Percentiles rank a stretch among this genome's conserved stretches.
Conservation (phyloP, 768 basidiomycete genomes). For the Trametes villosa region DNA sequence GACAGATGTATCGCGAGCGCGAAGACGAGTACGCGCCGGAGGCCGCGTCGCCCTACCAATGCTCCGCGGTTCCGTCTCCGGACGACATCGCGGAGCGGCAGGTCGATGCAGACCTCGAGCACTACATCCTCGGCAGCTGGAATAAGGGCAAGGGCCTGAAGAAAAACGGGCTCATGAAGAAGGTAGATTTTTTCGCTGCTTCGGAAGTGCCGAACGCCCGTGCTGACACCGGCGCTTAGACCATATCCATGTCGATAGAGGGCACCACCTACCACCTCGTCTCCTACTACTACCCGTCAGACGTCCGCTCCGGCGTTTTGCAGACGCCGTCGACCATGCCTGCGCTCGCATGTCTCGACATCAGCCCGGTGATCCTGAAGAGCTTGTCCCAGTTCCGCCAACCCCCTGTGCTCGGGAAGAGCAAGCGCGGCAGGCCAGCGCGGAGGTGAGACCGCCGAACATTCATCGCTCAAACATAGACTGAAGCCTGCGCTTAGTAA, state of each 20-base stretch:
- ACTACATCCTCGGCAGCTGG: conserved; percentile 28
- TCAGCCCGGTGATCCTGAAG: conserved; percentile 13
- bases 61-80: conserved; percentile 9
- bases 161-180: conserved; percentile 29
- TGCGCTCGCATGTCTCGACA: conserved; percentile 9
- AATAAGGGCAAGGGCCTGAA: conserved; percentile 26
- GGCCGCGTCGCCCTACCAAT: conserved; percentile 16
- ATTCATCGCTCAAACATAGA: not conserved
- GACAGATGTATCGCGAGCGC: conserved; percentile 27
- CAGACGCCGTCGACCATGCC: conserved; percentile 21
- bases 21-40: conserved; percentile 16
- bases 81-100: conserved; percentile 1
- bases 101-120: conserved; percentile 20
- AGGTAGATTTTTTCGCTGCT: conserved; percentile 10
- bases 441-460: not conserved
- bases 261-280: conserved; percentile 25
- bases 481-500: not conserved
- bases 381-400: conserved; percentile 19
- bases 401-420: conserved; percentile 7
- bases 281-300: conserved; percentile 25
- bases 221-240: conserved; percentile 1
- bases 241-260: conserved; percentile 23
- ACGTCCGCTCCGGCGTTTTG: conserved; percentile 19
- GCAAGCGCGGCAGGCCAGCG: conserved; percentile 3
- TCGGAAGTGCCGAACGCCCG: not conserved